Conservation (phyloP, 306 rosid species). For the Prinsepia uniflora region DNA sequence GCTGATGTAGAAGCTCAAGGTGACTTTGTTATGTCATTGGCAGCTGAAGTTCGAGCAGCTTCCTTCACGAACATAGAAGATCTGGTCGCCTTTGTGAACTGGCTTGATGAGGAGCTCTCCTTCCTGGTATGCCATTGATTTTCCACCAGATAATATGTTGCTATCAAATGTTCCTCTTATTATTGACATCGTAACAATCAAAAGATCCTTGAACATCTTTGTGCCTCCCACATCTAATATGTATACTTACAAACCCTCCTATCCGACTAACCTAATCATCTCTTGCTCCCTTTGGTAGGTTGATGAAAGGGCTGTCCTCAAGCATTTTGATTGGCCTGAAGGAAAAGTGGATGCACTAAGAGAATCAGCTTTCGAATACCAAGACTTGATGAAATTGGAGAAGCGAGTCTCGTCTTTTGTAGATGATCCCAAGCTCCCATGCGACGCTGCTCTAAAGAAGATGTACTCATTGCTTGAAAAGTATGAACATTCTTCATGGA, state of each 20-base stretch:
- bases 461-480: constrained; percentile 96
- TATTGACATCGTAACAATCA: not conserved
- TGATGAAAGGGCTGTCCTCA: constrained; percentile 96
- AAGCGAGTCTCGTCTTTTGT: constrained; percentile 67
- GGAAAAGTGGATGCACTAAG: constrained; percentile 98
- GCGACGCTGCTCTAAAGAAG: constrained; percentile 89
- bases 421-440: constrained; percentile 77
- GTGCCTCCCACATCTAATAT: not conserved
- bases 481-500: constrained; percentile 45
- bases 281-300: constrained; percentile 46
- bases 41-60: constrained; percentile 89
- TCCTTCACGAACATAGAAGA: constrained; percentile 70
- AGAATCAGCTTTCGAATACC: constrained; percentile 97
- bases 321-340: constrained; percentile 99
- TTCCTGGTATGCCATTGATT: constrained; percentile 45
- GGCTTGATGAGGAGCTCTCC: constrained; percentile 92
- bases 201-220: not conserved
- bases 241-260: not conserved
- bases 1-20: constrained; percentile 98
- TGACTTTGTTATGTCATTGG: constrained; percentile 86
- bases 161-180: not conserved
- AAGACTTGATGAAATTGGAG: constrained; percentile 88
- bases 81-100: constrained; percentile 85
- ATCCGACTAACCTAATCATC: constrained; percentile 5
- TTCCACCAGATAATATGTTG: not conserved